phyloP scores from a whole-genome alignment of 2,329 filamentous ascomycete species.

The Monascus ruber region DNA sequence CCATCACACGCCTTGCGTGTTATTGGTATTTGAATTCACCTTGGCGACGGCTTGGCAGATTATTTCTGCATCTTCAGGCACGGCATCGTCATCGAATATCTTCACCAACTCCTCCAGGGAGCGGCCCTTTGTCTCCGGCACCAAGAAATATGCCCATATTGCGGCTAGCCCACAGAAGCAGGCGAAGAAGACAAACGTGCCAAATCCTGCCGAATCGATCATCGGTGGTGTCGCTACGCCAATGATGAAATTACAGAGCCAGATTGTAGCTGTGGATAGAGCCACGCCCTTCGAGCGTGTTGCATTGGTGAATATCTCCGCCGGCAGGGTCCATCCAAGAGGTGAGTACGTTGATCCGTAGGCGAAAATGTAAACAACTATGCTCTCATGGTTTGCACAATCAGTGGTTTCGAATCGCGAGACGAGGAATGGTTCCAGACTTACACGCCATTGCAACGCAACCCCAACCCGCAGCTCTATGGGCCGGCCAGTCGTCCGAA shows the following conservation, averaged over 20 bases:
- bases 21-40: no score
- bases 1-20: no score
- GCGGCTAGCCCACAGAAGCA: slow-evolving; percentile 35
- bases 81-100: no score
- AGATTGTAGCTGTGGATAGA: slow-evolving; percentile 21
- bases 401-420: no score
- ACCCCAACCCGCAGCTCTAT: slow-evolving; percentile 12
- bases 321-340: slow-evolving; percentile 25
- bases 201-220: slow-evolving; percentile 41
- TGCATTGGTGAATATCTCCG: slow-evolving; percentile 26
- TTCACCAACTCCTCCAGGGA: no score
- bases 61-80: no score
- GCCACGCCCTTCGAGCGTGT: slow-evolving; percentile 28
- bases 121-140: no score
- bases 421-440: no score
- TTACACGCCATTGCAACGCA: slow-evolving; percentile 8
- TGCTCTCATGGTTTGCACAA: no score
- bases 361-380: slow-evolving; percentile 4
- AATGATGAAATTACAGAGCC: slow-evolving; percentile 31
- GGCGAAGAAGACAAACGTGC: slow-evolving; percentile 46
- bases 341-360: slow-evolving; percentile 20
- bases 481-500: slow-evolving; percentile 9
- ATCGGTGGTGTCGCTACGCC: slow-evolving; percentile 53
- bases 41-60: no score
- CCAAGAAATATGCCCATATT: no score